These are phyloP conservation scores for Candida nitratophila DNA, from an alignment of 805 yeast species.

Conservation along the genomic window DNA sequence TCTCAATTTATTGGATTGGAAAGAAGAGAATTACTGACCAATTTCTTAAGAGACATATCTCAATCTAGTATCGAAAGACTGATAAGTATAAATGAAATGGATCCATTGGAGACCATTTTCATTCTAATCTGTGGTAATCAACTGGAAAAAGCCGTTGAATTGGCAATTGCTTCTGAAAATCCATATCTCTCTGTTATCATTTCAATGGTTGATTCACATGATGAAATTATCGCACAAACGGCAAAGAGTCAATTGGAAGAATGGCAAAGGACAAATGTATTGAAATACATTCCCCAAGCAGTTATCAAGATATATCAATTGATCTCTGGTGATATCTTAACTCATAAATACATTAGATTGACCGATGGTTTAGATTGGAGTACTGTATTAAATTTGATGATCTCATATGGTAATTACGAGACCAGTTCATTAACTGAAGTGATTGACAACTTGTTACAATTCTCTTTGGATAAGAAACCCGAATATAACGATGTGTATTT, in stretches of 20 bases:
- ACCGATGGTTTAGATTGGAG: conserved; percentile 57
- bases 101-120: conserved; percentile 46
- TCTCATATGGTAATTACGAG: conserved; percentile 59
- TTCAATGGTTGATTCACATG: conserved; percentile 67
- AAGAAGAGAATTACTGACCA: conserved; percentile 40
- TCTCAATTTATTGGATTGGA: conserved; percentile 14
- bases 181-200: conserved; percentile 65
- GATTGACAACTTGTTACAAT: conserved; percentile 20
- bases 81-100: conserved; percentile 18
- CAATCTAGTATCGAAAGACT: conserved; percentile 27
- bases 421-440: conserved; percentile 27
- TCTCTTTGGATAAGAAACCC: conserved; percentile 4
- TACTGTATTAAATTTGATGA: conserved; percentile 45
- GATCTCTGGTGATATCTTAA: conserved; percentile 44
- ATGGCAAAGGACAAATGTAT: conserved; percentile 48
- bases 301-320: conserved; percentile 57
- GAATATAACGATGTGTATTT: conserved; percentile 9
- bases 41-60: conserved; percentile 51
- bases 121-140: conserved; percentile 46
- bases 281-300: conserved; percentile 42
- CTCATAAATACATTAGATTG: conserved; percentile 22
- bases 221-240: conserved; percentile 42
- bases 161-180: conserved; percentile 56
- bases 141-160: conserved; percentile 50
- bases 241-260: conserved; percentile 57